phyloP scores from a whole-genome alignment of 2,329 filamentous ascomycete species.

The Penicillium sp. region DNA sequence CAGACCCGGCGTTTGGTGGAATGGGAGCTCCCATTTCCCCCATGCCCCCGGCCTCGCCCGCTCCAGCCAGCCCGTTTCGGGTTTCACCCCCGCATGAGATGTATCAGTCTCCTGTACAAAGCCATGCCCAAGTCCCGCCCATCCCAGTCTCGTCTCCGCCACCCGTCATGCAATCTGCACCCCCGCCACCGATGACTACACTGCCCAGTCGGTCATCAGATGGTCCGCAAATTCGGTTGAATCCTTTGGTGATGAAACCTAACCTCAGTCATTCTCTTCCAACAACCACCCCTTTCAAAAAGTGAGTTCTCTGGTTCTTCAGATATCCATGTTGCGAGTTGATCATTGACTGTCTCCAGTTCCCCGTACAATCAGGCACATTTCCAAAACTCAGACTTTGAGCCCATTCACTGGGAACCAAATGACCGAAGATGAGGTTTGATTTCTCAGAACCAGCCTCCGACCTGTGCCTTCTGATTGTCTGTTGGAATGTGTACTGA shows the following conservation, averaged over 20 bases:
- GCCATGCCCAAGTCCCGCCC: conserved; percentile 18
- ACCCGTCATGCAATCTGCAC: conserved; percentile 24
- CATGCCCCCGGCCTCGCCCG: conserved; percentile 26
- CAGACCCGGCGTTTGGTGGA: conserved; percentile 32
- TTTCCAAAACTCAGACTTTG: conserved; percentile 44
- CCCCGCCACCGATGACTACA: conserved; percentile 31
- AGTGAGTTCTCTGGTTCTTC: conserved; percentile 26
- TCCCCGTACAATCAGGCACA: conserved; percentile 44
- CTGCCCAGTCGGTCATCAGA: conserved; percentile 32
- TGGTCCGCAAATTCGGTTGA: conserved; percentile 39
- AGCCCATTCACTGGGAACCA: conserved; percentile 44
- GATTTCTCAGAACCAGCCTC: background rate
- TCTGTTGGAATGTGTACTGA: too few species aligned
- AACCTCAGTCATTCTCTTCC: conserved; percentile 39
- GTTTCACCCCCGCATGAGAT: conserved; percentile 33
- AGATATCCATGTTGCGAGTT: background rate
- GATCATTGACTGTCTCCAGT: conserved; percentile 19
- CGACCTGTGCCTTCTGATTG: too few species aligned
- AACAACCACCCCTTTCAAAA: conserved; percentile 39
- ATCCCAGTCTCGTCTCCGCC: conserved; percentile 27
- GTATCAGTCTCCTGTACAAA: conserved; percentile 30
- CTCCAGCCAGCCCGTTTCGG: conserved; percentile 27
- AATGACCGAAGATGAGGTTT: conserved; percentile 31
- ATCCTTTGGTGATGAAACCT: conserved; percentile 38
- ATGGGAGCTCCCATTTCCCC: conserved; percentile 25